Conservation (phyloP, 2,329 filamentous ascomycete species). For the Pseudogymnoascus sp. region DNA sequence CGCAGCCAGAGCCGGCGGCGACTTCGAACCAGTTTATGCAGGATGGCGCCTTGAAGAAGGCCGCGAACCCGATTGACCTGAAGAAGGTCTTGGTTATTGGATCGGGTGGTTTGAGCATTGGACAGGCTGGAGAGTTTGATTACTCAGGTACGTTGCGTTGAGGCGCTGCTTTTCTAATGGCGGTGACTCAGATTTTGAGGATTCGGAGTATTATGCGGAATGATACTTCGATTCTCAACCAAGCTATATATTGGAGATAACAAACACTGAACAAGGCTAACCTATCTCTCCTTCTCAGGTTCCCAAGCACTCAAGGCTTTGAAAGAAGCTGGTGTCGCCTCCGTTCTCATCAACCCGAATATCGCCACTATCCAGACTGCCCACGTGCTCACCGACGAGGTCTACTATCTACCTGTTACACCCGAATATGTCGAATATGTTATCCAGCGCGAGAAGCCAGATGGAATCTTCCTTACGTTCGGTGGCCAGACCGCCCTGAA, state of each 20-base stretch:
- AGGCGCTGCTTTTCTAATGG: neutral
- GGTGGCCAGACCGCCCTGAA: constrained; percentile 97
- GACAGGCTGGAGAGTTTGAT: constrained; percentile 96
- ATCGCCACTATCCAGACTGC: constrained; percentile 98
- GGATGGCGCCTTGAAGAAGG: constrained; percentile 74
- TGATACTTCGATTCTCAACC: neutral
- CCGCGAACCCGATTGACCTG: constrained; percentile 71
- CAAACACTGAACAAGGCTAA: constrained; percentile 16
- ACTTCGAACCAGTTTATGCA: constrained; percentile 67
- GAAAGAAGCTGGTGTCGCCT: constrained; percentile 86
- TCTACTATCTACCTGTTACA: constrained; percentile 96
- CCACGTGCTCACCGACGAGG: constrained; percentile 90
- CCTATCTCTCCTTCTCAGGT: constrained; percentile 41
- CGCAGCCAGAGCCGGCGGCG: constrained; percentile 64
- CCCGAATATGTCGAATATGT: constrained; percentile 97
- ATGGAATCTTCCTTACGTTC: constrained; percentile 95
- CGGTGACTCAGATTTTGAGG: constrained; percentile 5
- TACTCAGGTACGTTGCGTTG: constrained; percentile 72
- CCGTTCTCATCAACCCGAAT: constrained; percentile 94
- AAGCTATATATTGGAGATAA: neutral
- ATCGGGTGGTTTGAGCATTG: constrained; percentile 89
- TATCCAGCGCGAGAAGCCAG: constrained; percentile 89
- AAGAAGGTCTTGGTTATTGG: constrained; percentile 98
- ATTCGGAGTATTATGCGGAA: neutral
- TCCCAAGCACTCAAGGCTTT: constrained; percentile 94